Conservation (phyloP, 345 rosid genomes). For the Gossypium herbaceum region DNA sequence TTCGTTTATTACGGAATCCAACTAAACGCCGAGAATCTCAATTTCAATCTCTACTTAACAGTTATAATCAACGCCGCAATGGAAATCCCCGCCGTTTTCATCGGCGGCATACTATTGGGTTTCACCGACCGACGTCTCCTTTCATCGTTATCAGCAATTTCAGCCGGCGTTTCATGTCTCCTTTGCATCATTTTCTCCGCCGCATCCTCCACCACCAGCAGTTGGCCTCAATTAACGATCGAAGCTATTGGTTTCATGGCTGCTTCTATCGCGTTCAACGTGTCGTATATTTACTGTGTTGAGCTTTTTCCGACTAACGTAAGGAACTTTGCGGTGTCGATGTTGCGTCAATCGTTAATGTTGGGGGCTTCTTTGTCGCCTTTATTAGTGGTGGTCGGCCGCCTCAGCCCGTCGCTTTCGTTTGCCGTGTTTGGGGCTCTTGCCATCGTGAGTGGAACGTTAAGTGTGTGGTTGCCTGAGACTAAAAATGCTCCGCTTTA, state of each 20-base stretch:
- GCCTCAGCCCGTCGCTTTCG: conserved; percentile 46
- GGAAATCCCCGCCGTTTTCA: conserved; percentile 74
- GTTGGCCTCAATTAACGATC: conserved; percentile 49
- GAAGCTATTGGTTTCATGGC: conserved; percentile 72
- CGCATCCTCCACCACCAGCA: conserved; percentile 9
- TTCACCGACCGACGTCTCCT: conserved; percentile 51
- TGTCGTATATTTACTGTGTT: conserved; percentile 48
- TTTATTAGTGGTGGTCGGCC: conserved; percentile 53
- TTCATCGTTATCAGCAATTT: conserved; percentile 41
- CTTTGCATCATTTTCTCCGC: conserved; percentile 53
- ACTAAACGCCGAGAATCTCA: conserved; percentile 64
- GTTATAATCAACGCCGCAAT: conserved; percentile 58
- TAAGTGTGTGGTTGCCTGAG: conserved; percentile 59
- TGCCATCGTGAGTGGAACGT: conserved; percentile 48
- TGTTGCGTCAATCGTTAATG: conserved; percentile 55
- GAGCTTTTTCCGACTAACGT: conserved; percentile 77
- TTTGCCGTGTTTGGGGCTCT: conserved; percentile 49
- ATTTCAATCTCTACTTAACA: conserved; percentile 51
- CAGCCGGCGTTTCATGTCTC: conserved; percentile 46
- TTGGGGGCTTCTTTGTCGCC: conserved; percentile 78
- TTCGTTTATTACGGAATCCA: conserved; percentile 75
- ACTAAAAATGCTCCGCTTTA: conserved; percentile 60
- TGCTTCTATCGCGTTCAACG: conserved; percentile 53
- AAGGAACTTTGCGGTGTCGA: conserved; percentile 62
- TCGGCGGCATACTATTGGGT: conserved; percentile 44